Percentiles rank a stretch among this genome's conserved stretches.
phyloP scores from a whole-genome alignment of 202 grass and related monocot species.

The Thinopyrum obtusiflorum region DNA sequence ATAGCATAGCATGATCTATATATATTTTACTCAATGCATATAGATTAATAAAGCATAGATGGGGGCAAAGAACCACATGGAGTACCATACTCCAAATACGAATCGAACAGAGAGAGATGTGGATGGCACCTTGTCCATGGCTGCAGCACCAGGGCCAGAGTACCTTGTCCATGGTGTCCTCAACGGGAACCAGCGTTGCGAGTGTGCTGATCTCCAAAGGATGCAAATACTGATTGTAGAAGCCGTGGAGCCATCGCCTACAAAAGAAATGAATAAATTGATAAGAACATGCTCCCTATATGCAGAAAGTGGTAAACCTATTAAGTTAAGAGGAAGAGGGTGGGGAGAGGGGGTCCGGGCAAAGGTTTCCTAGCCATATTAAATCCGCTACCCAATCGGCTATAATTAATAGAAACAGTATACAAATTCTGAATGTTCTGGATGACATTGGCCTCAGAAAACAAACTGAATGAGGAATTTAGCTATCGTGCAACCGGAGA shows the following conservation, averaged over 20 bases:
- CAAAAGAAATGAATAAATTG: conserved; percentile 14
- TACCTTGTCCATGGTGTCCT: too few species aligned
- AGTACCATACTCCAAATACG: too few species aligned
- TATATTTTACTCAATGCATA: too few species aligned
- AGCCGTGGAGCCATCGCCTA: conserved; percentile 73
- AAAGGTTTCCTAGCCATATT: neutral
- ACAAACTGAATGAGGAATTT: neutral
- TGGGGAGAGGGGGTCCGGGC: neutral
- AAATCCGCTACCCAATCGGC: neutral
- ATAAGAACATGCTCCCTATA: conserved; percentile 2
- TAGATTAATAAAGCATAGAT: too few species aligned
- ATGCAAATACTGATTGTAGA: conserved; percentile 77
- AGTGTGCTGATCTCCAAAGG: conserved; percentile 49
- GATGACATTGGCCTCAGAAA: neutral
- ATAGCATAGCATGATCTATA: too few species aligned
- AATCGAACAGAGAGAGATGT: too few species aligned
- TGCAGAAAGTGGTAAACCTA: neutral
- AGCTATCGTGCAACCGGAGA: neutral
- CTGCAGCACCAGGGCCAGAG: too few species aligned
- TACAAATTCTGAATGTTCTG: neutral
- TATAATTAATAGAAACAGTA: neutral
- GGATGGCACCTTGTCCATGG: too few species aligned
- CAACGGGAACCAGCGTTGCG: too few species aligned
- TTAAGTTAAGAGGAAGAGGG: neutral
- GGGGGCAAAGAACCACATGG: too few species aligned